A percentile compares a stretch with the other conserved stretches of the same genome.
These are phyloP conservation scores for Candida sp. DNA, from an alignment of 1,139 yeast species.

Conservation along the genomic window DNA sequence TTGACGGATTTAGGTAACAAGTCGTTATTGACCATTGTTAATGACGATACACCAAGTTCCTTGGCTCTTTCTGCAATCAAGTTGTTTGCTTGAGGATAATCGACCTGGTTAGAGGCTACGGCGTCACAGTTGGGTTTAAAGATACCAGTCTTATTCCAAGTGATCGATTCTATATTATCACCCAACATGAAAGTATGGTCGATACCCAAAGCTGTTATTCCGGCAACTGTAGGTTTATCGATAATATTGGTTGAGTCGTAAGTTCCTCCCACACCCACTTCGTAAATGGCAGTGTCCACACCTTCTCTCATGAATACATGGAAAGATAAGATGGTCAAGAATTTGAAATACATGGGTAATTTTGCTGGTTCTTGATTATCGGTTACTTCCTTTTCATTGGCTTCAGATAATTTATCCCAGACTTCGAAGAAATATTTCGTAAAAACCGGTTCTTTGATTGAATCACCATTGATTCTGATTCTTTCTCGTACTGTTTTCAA, in stretches of 20 bases:
- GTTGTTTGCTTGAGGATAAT: slow-evolving; percentile 46
- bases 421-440: slow-evolving; percentile 91
- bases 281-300: slow-evolving; percentile 90
- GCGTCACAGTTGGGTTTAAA: slow-evolving; percentile 71
- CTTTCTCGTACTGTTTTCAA: slow-evolving; percentile 91
- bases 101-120: slow-evolving; percentile 57
- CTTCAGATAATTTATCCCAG: slow-evolving; percentile 72
- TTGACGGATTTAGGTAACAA: slow-evolving; percentile 29
- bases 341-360: slow-evolving; percentile 87
- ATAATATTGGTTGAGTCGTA: slow-evolving; percentile 93
- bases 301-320: slow-evolving; percentile 87
- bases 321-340: slow-evolving; percentile 82
- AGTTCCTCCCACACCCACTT: slow-evolving; percentile 98
- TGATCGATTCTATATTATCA: slow-evolving; percentile 80
- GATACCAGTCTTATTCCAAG: slow-evolving; percentile 97
- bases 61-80: slow-evolving; percentile 60
- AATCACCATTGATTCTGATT: slow-evolving; percentile 82
- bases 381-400: slow-evolving; percentile 54
- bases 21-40: slow-evolving; percentile 46
- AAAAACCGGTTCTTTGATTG: slow-evolving; percentile 76
- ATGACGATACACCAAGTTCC: slow-evolving; percentile 52
- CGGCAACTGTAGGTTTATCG: slow-evolving; percentile 77
- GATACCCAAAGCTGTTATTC: slow-evolving; percentile 83
- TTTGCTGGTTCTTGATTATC: slow-evolving; percentile 20
- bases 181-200: slow-evolving; percentile 94